Evolutionary conservation across 345 rosid genomes (phyloP).

Genomic region (Boechera retrofracta): DNA sequence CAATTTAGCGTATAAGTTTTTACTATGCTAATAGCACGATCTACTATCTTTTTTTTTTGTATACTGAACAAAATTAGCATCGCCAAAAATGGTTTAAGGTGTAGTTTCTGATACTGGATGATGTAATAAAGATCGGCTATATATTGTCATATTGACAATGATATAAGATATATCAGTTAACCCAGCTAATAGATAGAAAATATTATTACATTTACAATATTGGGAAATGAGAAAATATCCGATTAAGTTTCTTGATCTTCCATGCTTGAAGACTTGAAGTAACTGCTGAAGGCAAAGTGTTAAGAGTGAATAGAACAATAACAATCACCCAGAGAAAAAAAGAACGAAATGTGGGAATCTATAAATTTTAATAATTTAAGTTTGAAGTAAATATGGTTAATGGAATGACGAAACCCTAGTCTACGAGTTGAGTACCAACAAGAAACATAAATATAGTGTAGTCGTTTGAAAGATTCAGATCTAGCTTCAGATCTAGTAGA

Average conservation of each 20-base stretch:
- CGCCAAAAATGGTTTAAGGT: neutral
- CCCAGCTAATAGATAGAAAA: neutral
- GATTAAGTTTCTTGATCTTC: slow-evolving; percentile 1
- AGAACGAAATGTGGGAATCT: neutral
- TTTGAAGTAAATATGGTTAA: neutral
- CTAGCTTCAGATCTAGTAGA: slow-evolving; percentile 41
- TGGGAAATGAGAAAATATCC: neutral
- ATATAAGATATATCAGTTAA: neutral
- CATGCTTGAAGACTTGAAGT: neutral
- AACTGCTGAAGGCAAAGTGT: slow-evolving; percentile 17
- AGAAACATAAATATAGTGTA: slow-evolving; percentile 3
- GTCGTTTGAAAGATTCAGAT: slow-evolving; percentile 30
- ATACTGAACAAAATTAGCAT: neutral
- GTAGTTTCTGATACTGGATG: neutral
- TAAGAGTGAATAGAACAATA: neutral
- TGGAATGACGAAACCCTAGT: slow-evolving; percentile 37
- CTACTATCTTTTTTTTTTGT: neutral
- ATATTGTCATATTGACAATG: neutral
- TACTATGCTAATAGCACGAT: neutral
- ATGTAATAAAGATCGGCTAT: neutral
- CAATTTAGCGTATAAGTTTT: neutral
- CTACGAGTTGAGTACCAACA: slow-evolving; percentile 30
- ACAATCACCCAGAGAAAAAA: neutral
- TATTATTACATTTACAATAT: slow-evolving; percentile 2
- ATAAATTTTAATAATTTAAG: no score